Conservation (phyloP, 1,139 yeast species). For the Hemisphaericaspora xylofermentans region DNA sequence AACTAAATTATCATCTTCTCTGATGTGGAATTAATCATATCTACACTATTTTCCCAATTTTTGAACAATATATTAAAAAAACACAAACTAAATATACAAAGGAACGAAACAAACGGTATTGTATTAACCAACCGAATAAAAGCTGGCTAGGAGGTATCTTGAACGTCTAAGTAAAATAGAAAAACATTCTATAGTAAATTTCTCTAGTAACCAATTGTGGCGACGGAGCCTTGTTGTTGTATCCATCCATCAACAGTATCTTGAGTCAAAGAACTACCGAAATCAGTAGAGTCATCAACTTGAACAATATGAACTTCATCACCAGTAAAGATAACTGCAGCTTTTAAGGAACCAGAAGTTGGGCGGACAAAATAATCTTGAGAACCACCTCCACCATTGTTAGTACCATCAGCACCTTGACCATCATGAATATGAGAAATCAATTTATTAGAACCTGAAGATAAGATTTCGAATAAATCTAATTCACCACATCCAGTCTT, state of each 20-base stretch:
- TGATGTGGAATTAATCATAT: too few species aligned
- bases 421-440: constrained; percentile 84
- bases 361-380: constrained; percentile 88
- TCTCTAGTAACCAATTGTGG: constrained; percentile 20
- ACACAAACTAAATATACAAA: too few species aligned
- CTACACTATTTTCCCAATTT: too few species aligned
- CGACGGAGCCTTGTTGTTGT: constrained; percentile 44
- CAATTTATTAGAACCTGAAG: constrained; percentile 68
- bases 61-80: too few species aligned
- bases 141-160: too few species aligned
- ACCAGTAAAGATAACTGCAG: constrained; percentile 78
- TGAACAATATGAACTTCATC: constrained; percentile 56
- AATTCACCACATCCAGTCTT: constrained; percentile 78
- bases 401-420: constrained; percentile 63
- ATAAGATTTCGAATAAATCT: constrained; percentile 75
- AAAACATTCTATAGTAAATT: neutral
- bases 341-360: constrained; percentile 71
- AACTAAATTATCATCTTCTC: too few species aligned
- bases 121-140: too few species aligned
- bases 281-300: constrained; percentile 47
- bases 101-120: too few species aligned
- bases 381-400: constrained; percentile 79
- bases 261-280: constrained; percentile 53
- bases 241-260: constrained; percentile 60
- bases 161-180: too few species aligned